phyloP scores from a whole-genome alignment of 2,329 filamentous ascomycete species.

The Aspergillus niger region DNA sequence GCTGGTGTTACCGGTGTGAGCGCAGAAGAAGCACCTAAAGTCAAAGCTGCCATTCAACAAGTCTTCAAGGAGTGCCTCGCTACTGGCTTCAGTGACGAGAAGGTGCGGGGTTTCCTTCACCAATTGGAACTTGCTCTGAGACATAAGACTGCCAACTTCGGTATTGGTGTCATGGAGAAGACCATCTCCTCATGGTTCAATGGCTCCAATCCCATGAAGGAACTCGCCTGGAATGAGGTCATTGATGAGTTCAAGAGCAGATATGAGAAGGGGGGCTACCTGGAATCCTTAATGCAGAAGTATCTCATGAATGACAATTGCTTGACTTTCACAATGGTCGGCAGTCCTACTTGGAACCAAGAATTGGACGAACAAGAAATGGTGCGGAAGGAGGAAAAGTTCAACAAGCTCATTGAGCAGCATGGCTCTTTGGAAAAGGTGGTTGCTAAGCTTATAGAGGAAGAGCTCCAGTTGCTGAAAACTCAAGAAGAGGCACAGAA shows the following conservation, averaged over 20 bases:
- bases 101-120: conserved; percentile 91
- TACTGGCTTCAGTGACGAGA: conserved; percentile 82
- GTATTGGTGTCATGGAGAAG: conserved; percentile 84
- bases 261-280: conserved; percentile 73
- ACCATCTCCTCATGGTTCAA: conserved; percentile 95
- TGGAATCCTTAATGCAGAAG: conserved; percentile 83
- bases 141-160: conserved; percentile 95
- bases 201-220: conserved; percentile 87
- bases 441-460: conserved; percentile 69
- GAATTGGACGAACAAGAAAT: conserved; percentile 77
- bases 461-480: conserved; percentile 76
- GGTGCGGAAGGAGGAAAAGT: conserved; percentile 70
- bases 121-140: conserved; percentile 91
- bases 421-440: conserved; percentile 73
- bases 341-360: conserved; percentile 72
- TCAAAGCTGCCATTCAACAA: conserved; percentile 72
- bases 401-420: conserved; percentile 67
- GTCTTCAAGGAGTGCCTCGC: conserved; percentile 70
- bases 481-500: conserved; percentile 83
- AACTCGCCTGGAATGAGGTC: conserved; percentile 87
- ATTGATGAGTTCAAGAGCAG: conserved; percentile 78
- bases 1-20: conserved; percentile 89
- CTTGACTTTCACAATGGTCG: conserved; percentile 91
- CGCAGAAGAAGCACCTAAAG: conserved; percentile 72
- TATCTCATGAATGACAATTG: conserved; percentile 86